Conservation (phyloP, 1,139 yeast genomes). For the Yamadazyma dushanensis region DNA sequence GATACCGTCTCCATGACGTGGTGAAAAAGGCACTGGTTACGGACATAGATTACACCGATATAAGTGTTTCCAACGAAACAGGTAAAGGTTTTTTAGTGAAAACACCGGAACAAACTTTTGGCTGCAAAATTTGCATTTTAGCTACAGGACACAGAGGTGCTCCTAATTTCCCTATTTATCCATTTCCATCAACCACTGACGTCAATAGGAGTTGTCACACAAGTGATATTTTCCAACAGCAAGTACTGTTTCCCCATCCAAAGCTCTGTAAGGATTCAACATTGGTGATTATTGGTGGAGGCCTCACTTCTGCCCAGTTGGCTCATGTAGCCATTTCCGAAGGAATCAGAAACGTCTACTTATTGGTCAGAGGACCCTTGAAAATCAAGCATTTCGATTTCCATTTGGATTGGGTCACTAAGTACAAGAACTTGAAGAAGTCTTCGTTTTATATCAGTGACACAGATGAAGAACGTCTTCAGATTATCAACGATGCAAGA, state of each 20-base stretch:
- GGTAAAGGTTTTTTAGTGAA: conserved; percentile 33
- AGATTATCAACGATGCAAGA: conserved; percentile 45
- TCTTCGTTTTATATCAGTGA: conserved; percentile 46
- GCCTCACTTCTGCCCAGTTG: conserved; percentile 50
- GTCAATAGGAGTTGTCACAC: conserved; percentile 44
- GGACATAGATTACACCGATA: conserved; percentile 29
- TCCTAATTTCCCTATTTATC: conserved; percentile 34
- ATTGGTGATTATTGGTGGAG: conserved; percentile 48
- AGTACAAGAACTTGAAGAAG: conserved; percentile 44
- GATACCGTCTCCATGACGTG: conserved; percentile 31
- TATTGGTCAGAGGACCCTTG: conserved; percentile 39
- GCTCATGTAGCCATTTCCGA: conserved; percentile 37
- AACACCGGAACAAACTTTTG: conserved; percentile 30
- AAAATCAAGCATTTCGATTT: conserved; percentile 52
- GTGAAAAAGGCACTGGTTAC: conserved; percentile 38
- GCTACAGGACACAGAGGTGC: conserved; percentile 46
- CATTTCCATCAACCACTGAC: conserved; percentile 19
- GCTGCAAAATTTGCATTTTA: conserved; percentile 38
- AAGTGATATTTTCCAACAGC: conserved; percentile 35
- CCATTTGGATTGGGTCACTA: conserved; percentile 55
- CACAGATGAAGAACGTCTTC: conserved; percentile 40
- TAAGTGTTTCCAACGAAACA: conserved; percentile 21
- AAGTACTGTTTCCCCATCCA: conserved; percentile 25
- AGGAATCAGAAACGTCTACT: conserved; percentile 33
- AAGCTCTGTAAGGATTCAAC: conserved; percentile 18